Conservation (phyloP, 345 rosid species). For the Anastatica hierochuntica region DNA sequence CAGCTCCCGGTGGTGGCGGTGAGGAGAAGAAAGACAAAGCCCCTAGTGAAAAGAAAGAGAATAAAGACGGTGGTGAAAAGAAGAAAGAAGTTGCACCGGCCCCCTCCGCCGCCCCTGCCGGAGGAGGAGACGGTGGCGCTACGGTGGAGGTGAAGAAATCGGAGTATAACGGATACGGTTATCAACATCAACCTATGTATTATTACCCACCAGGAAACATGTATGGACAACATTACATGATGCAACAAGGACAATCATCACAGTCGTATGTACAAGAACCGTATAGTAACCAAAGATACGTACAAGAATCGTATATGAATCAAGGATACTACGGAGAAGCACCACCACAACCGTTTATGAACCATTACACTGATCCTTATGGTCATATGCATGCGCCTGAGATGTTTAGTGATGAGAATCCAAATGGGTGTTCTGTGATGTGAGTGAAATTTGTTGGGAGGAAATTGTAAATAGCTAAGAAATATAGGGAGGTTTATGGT, state of each 20-base stretch:
- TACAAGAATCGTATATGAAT: slow-evolving; percentile 16
- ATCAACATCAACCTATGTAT: slow-evolving; percentile 32
- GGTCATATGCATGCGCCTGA: slow-evolving; percentile 43
- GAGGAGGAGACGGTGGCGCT: slow-evolving; percentile 25
- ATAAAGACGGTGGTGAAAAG: slow-evolving; percentile 15
- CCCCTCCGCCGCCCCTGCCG: slow-evolving; percentile 11
- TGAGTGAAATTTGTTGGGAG: slow-evolving; percentile 10
- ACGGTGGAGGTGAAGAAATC: slow-evolving; percentile 46
- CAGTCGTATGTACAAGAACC: slow-evolving; percentile 29
- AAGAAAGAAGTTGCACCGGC: slow-evolving; percentile 27
- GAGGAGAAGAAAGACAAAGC: slow-evolving; percentile 33
- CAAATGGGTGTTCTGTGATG: slow-evolving; percentile 72
- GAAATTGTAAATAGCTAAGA: slow-evolving; percentile 27
- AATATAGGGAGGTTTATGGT: neutral
- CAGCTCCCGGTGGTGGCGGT: slow-evolving; percentile 15
- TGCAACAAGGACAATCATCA: slow-evolving; percentile 29
- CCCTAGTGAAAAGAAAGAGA: slow-evolving; percentile 26
- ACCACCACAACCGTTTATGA: too few relatives aligned
- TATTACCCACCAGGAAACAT: slow-evolving; percentile 36
- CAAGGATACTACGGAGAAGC: slow-evolving; percentile 24
- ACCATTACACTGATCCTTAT: slow-evolving; percentile 25
- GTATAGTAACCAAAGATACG: slow-evolving; percentile 25
- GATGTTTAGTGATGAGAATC: slow-evolving; percentile 93
- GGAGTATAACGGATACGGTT: slow-evolving; percentile 33
- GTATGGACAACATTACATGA: slow-evolving; percentile 29